Base-by-base conservation (phyloP, 176 grass and related monocot genomes). In the Elymus sibiricus region DNA sequence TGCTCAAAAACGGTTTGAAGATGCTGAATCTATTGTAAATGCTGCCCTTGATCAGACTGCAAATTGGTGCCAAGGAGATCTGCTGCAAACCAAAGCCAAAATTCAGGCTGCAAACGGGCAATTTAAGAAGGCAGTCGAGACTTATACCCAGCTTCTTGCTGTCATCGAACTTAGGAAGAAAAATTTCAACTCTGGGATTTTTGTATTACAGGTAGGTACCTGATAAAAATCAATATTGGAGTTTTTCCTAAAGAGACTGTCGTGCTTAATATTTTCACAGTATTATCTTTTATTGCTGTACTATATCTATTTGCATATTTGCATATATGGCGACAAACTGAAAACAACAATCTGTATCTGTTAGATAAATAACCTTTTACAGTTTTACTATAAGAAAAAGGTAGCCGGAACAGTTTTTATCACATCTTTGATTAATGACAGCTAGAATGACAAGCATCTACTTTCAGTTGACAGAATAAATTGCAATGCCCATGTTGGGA, bases 131-230 rank as follows among this genome's bases (percentile, higher is more conserved):
- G 93, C 93, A 28, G 26, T 92, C 28, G 91, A 95, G 70, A 92
- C 81, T 16, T 98, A 94, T 83, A 95, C 93, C 40, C 74, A 89
- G 70, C 69, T 98, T 90, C 93, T 98, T 89, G 95, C 91, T 58
- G 51, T 94, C 70, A 87, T 94, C 79, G 74, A 88, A 55, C 84
- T 98, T 49, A 90, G 74, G 58, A 94, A 27, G 46, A 98, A 88
- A 88, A 91, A 70, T 25, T 91, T 88, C 64, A 37, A 80, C 75
- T 78, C 88, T 76, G 93, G 89, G 53, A 90, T 92, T 72, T 72
- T 79, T 35, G 21, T 88, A 35, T 83, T 95, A 70, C 91, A 98
- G 93, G 95, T 90, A 55, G 44, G 49, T 74, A 73, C 67, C 79
- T 84, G 21, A 49, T 49, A 27, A 75, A 55, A 51, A 78, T n/a